Conservation (phyloP, 2,329 filamentous ascomycete species). For the Aspergillus awamori region DNA sequence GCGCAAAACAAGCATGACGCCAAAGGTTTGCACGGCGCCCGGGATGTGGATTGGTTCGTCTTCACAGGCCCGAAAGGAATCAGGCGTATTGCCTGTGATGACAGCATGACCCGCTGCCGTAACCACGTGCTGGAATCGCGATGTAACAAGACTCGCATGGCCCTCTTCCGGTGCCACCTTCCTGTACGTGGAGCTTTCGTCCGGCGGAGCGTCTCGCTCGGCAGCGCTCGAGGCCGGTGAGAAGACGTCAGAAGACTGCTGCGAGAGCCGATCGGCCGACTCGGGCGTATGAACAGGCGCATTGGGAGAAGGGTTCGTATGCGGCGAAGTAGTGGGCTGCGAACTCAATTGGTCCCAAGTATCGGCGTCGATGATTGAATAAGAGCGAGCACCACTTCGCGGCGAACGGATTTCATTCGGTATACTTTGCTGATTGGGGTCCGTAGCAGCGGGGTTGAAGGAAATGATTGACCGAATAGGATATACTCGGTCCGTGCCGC, state of each 20-base stretch:
- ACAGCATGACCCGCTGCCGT: slow-evolving; percentile 79
- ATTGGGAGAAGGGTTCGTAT: not conserved
- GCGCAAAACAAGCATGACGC: slow-evolving; percentile 72
- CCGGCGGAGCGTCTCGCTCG: not conserved
- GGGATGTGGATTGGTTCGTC: slow-evolving; percentile 90
- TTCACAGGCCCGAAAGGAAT: slow-evolving; percentile 76
- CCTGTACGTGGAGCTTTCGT: not conserved
- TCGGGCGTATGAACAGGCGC: not conserved
- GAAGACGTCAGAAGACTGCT: not conserved
- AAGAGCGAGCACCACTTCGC: slow-evolving; percentile 27
- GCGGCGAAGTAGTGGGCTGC: slow-evolving; percentile 10
- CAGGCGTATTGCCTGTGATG: slow-evolving; percentile 75
- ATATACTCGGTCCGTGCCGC: slow-evolving; percentile 66
- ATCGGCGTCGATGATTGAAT: slow-evolving; percentile 33
- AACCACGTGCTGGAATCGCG: slow-evolving; percentile 76
- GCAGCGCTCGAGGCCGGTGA: not conserved
- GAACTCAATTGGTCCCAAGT: slow-evolving; percentile 29
- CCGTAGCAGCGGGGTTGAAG: slow-evolving; percentile 60
- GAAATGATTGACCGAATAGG: slow-evolving; percentile 80
- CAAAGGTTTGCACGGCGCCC: slow-evolving; percentile 78
- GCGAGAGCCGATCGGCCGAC: slow-evolving; percentile 1
- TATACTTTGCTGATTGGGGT: slow-evolving; percentile 24
- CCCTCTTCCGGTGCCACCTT: slow-evolving; percentile 33
- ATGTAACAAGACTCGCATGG: slow-evolving; percentile 60
- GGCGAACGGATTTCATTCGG: slow-evolving; percentile 22